Evolutionary conservation across 306 rosid species (phyloP), one percentile per base, ranked within the genome.

Genomic region (Fagus crenata): DNA sequence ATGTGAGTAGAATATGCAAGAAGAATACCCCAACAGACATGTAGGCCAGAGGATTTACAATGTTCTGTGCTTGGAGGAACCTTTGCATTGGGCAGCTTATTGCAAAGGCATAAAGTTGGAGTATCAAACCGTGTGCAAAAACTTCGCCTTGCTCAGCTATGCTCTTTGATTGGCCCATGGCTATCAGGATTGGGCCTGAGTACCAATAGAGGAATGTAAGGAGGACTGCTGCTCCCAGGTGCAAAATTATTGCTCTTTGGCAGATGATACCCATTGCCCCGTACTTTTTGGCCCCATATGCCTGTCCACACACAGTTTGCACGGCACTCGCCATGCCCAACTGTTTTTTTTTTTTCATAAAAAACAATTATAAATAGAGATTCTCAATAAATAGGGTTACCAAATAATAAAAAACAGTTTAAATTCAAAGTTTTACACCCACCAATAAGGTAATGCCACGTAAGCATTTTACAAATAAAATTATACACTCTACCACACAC

Each of bases 261-360:
- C 85, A 85, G 75, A 87, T 87, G 61, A 90, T 74, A n/a, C 93
- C 85, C 93, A 92, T 88, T 54, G 87, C 75, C 46, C 74, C 60
- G 46, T 79, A 41, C 36, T 78, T 91, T 41, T 78, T 87, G 1
- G 97, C 97, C 15, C 95, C 95, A 40, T 84, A 88, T 35, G 97
- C 95, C 81, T 88, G 95, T 12, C 97, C 95, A 74, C 95, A 92
- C 18, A 90, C 88, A 1, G 93, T 92, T 87, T 89, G 95, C 69
- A 90, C 93, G 0, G 93, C 97, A 78, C 90, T 88, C 4, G 97
- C 94, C 95, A 92, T 90, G 1, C 95, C 97, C 67, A 88, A 43
- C 97, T 89, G 76, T n/a, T 61, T 33, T 13, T 1, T 43, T 43
- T 41, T 6, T 41, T 41, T 7, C 28, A 22, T 22, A 22, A 22